phyloP scores from a whole-genome alignment of 441 rosid species.

The Hura crepitans region DNA sequence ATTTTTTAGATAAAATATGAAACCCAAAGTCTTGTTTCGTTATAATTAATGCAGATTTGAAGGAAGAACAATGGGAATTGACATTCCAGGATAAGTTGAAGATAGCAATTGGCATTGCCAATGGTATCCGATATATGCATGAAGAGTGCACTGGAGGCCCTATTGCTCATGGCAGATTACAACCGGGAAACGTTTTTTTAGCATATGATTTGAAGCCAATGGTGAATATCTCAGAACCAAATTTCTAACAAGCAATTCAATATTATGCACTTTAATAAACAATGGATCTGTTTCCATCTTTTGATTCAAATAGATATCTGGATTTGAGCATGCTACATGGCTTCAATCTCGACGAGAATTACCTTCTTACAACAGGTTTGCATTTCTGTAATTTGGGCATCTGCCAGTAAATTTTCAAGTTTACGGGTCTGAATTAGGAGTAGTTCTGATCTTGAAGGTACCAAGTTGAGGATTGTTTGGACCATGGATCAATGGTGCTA shows the following conservation, averaged over 20 bases:
- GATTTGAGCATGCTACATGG: conserved; percentile 36
- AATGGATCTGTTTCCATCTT: background rate
- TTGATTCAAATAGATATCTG: conserved; percentile 30
- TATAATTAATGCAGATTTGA: conserved; percentile 17
- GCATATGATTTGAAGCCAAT: conserved; percentile 27
- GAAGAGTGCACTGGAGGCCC: conserved; percentile 37
- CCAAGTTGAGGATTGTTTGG: conserved; percentile 12
- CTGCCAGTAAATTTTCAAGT: background rate
- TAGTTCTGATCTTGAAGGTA: conserved; percentile 23
- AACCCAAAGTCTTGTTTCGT: background rate
- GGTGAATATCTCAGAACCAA: conserved; percentile 29
- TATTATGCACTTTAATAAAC: background rate
- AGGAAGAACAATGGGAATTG: conserved; percentile 13
- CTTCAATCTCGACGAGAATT: conserved; percentile 22
- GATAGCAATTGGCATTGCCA: conserved; percentile 34
- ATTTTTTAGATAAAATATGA: background rate
- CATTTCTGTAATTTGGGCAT: background rate
- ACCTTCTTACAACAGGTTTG: conserved; percentile 24
- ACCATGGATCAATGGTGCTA: conserved; percentile 21
- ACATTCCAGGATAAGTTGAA: conserved; percentile 31
- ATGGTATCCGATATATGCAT: conserved; percentile 39
- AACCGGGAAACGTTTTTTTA: conserved; percentile 28
- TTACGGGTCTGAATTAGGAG: background rate
- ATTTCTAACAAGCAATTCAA: background rate
- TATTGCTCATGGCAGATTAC: conserved; percentile 30